Conservation (phyloP, 2,329 filamentous ascomycete species). For the Didymella segeticola region DNA sequence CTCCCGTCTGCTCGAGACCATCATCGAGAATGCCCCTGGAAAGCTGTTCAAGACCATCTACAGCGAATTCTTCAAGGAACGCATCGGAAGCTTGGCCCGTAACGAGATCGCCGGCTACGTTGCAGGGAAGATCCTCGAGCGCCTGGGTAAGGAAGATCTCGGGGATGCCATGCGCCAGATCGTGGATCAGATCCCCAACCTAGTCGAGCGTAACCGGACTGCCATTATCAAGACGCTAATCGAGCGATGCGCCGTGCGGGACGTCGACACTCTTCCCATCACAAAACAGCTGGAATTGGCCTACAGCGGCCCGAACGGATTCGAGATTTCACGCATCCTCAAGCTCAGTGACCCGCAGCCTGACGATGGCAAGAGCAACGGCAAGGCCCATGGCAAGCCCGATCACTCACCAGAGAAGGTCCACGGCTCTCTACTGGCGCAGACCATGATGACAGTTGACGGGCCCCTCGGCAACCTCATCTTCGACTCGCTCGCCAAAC, state of each 20-base stretch:
- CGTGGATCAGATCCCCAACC: constrained; percentile 71
- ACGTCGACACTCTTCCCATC: constrained; percentile 63
- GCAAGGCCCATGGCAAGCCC: constrained; percentile 36
- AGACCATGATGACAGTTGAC: constrained; percentile 77
- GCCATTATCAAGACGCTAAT: constrained; percentile 82
- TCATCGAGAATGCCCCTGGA: constrained; percentile 80
- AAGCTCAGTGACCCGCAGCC: constrained; percentile 59
- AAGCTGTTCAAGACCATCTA: constrained; percentile 92
- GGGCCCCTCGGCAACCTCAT: constrained; percentile 73
- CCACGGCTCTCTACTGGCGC: constrained; percentile 83
- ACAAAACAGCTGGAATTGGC: constrained; percentile 64
- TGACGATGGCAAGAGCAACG: constrained; percentile 36
- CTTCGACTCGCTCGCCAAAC: constrained; percentile 63
- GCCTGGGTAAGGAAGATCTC: constrained; percentile 86
- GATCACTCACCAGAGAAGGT: constrained; percentile 61
- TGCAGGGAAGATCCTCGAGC: constrained; percentile 79
- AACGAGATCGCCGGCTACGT: constrained; percentile 93
- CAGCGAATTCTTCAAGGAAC: constrained; percentile 76
- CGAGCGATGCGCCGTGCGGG: constrained; percentile 78
- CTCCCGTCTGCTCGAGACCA: constrained; percentile 85
- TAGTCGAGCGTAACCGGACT: constrained; percentile 78
- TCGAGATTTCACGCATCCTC: constrained; percentile 66
- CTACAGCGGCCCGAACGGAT: constrained; percentile 59
- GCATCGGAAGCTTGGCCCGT: constrained; percentile 79
- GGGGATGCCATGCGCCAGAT: constrained; percentile 74